Evolutionary conservation across 106 monocot species (phyloP).

Genomic region (Alisma plantagoaquatica): DNA sequence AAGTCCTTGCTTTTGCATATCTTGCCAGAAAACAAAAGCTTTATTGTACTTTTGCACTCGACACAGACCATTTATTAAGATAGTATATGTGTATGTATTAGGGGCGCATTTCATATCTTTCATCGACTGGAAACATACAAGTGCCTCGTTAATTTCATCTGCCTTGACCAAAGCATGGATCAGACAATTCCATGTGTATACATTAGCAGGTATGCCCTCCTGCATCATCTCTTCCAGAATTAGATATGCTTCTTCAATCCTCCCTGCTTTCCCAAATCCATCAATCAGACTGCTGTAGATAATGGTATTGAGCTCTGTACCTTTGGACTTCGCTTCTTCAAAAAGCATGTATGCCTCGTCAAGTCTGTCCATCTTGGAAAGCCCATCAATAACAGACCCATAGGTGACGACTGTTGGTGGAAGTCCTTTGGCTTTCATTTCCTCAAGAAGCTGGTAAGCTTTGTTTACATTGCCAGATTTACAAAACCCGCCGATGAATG

Average conservation of each 20-base stretch:
- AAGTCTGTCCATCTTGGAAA: constrained; percentile 88
- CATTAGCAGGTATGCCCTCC: constrained; percentile 67
- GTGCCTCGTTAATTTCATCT: constrained; percentile 88
- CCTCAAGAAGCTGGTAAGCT: constrained; percentile 94
- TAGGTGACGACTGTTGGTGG: constrained; percentile 83
- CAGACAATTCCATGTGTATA: constrained; percentile 92
- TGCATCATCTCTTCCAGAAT: constrained; percentile 99
- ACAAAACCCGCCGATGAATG: constrained; percentile 89
- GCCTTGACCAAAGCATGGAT: constrained; percentile 90
- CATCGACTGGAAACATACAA: constrained; percentile 95
- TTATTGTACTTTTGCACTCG: constrained; percentile 91
- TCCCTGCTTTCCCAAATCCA: constrained; percentile 96
- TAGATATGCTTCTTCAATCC: constrained; percentile 98
- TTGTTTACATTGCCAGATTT: constrained; percentile 93
- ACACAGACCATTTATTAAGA: constrained; percentile 91
- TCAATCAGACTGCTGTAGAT: constrained; percentile 83
- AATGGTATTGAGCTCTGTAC: constrained; percentile 60
- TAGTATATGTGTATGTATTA: constrained; percentile 79
- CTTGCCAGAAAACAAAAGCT: constrained; percentile 95
- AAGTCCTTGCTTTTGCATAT: constrained; percentile 87
- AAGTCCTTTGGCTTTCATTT: constrained; percentile 72
- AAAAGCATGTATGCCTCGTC: constrained; percentile 99
- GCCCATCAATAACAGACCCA: constrained; percentile 84
- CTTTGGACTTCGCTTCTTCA: constrained; percentile 96
- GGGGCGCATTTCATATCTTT: constrained; percentile 90